Conservation (phyloP, 2,329 filamentous ascomycete species). For the Apiospora phragmitis region DNA sequence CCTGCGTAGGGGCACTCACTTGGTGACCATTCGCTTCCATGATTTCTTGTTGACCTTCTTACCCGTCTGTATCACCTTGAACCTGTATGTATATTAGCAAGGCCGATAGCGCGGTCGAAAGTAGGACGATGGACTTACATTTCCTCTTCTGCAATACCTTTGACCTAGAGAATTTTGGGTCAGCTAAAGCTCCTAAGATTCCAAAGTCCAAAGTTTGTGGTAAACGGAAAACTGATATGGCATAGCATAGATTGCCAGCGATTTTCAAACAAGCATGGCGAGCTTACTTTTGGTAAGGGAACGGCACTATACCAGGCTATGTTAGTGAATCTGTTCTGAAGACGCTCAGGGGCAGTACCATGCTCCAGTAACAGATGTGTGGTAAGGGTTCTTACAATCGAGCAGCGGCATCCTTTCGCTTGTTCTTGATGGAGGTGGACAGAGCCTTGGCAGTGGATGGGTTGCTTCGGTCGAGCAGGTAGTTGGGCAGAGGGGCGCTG, state of each 20-base stretch:
- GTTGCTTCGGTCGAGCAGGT: constrained; percentile 83
- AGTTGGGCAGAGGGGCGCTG: constrained; percentile 82
- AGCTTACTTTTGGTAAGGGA: background rate
- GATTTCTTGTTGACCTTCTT: constrained; percentile 86
- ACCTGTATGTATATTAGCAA: constrained; percentile 40
- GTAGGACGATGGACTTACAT: constrained; percentile 49
- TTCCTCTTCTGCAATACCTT: constrained; percentile 92
- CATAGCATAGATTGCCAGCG: background rate
- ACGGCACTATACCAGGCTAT: background rate
- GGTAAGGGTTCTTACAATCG: constrained; percentile 90
- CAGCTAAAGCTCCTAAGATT: background rate
- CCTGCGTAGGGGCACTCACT: constrained; percentile 31
- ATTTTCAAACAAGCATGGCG: background rate
- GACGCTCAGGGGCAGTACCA: background rate
- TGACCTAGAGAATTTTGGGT: constrained; percentile 64
- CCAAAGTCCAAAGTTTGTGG: background rate
- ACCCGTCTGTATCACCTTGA: constrained; percentile 93
- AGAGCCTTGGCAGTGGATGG: constrained; percentile 66
- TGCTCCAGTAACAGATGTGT: background rate
- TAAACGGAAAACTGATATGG: too few relatives aligned
- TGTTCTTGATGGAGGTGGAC: constrained; percentile 89
- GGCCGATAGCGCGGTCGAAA: background rate
- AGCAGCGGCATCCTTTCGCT: constrained; percentile 89
- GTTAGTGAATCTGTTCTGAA: background rate
- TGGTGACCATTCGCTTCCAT: constrained; percentile 61